These are phyloP conservation scores for Vigna reflexopilosa DNA, from an alignment of 306 rosid genomes.

Conservation along the genomic window DNA sequence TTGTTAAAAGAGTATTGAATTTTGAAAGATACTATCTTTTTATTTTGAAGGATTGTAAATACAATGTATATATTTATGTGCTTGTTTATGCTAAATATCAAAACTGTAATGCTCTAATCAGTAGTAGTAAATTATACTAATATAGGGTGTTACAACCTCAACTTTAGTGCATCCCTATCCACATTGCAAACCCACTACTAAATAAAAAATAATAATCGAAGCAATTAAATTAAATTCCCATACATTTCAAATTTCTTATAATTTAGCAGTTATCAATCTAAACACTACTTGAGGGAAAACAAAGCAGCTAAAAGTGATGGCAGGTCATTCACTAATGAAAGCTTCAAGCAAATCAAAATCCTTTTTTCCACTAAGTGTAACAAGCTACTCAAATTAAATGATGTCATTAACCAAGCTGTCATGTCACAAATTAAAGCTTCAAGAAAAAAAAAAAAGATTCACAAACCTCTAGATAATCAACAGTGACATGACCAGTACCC, in stretches of 20 bases:
- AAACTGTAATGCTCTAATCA: too few species aligned
- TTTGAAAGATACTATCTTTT: too few species aligned
- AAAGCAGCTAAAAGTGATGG: slow-evolving; percentile 10
- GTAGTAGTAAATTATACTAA: too few species aligned
- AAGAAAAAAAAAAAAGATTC: neutral
- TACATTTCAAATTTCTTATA: neutral
- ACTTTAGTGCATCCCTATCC: neutral
- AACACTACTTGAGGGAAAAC: neutral
- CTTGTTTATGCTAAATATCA: too few species aligned
- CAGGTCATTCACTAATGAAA: slow-evolving; percentile 34
- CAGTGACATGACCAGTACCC: slow-evolving; percentile 93
- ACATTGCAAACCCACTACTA: neutral
- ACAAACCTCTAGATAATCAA: slow-evolving; percentile 91
- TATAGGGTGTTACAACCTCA: neutral
- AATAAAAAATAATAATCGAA: neutral
- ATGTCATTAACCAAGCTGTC: slow-evolving; percentile 1
- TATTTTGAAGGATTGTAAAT: too few species aligned
- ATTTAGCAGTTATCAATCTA: neutral
- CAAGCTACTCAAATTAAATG: slow-evolving; percentile 9
- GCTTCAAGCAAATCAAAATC: slow-evolving; percentile 10
- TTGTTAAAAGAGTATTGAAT: too few species aligned
- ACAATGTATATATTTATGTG: too few species aligned
- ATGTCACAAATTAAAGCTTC: slow-evolving; percentile 42
- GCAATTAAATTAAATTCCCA: neutral
- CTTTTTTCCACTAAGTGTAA: neutral